Percentiles rank a stretch among this genome's conserved stretches.
Evolutionary conservation across 1,284 basidiomycete genomes (phyloP).

Genomic region (Tremellales sp.): DNA sequence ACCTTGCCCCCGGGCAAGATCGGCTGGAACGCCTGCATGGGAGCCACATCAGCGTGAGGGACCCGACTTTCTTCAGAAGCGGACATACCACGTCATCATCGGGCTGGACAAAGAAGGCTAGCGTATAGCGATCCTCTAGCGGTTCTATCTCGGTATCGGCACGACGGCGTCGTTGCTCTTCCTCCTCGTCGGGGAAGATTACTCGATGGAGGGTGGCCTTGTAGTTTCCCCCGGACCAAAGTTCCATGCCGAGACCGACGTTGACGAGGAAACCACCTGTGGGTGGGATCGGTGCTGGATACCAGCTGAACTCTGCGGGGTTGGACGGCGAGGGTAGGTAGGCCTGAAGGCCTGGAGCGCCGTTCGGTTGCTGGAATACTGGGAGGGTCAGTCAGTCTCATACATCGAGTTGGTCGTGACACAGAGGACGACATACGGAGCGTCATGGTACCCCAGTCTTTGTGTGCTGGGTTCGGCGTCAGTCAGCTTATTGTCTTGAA

Average conservation of each 20-base stretch:
- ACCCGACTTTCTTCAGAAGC: background rate
- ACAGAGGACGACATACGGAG: no score
- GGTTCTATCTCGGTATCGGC: background rate
- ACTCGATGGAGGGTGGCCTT: constrained; percentile 22
- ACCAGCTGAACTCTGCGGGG: constrained; percentile 14
- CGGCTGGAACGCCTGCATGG: constrained; percentile 15
- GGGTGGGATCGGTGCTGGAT: constrained; percentile 21
- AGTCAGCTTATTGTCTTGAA: background rate
- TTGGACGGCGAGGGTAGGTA: constrained; percentile 14
- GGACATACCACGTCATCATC: constrained; percentile 22
- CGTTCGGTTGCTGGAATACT: constrained; percentile 23
- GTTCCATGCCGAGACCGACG: constrained; percentile 25
- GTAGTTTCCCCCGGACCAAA: constrained; percentile 24
- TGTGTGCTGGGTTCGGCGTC: constrained; percentile 14
- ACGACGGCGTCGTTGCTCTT: background rate
- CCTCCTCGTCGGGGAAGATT: constrained; percentile 13
- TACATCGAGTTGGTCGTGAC: background rate
- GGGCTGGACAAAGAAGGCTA: constrained; percentile 25
- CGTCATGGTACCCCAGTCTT: constrained; percentile 27
- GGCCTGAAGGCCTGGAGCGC: constrained; percentile 22
- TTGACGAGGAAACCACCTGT: constrained; percentile 22
- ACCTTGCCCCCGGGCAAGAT: constrained; percentile 20
- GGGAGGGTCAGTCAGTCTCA: background rate
- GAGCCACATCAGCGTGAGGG: background rate
- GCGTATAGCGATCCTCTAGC: constrained; percentile 14